These are phyloP conservation scores for Aspergillus sergii DNA, from an alignment of 2,329 filamentous ascomycete species.

Conservation along the genomic window DNA sequence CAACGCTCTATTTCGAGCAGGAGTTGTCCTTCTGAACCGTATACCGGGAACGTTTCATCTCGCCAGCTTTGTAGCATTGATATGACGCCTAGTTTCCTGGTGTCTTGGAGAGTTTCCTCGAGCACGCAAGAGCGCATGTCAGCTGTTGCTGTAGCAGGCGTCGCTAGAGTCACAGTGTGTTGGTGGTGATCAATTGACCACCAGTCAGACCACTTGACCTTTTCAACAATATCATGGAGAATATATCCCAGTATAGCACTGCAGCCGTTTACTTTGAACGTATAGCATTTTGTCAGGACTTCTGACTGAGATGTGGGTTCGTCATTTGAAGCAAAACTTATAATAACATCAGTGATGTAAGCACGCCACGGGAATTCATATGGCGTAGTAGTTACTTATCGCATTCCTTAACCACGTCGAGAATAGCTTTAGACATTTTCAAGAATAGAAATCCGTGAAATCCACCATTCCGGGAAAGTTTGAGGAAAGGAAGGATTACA, in stretches of 20 bases:
- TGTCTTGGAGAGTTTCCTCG: neutral
- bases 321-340: neutral
- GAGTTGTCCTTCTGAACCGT: constrained; percentile 39
- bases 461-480: no score
- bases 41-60: constrained; percentile 46
- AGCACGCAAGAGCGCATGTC: neutral
- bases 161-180: neutral
- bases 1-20: constrained; percentile 47
- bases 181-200: neutral
- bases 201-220: neutral
- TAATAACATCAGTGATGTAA: no score
- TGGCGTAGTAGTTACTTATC: no score
- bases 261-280: neutral
- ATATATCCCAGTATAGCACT: neutral
- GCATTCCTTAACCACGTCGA: no score
- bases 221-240: neutral
- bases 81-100: neutral
- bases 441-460: no score
- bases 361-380: no score
- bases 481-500: no score
- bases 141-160: no score
- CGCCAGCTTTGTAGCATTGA: constrained; percentile 32
- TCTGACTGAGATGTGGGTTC: neutral
- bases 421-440: no score
- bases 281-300: neutral